Evolutionary conservation across 1,284 basidiomycete species (phyloP), one percentile per base, ranked within the genome.

Genomic region (Moniliella sp.): DNA sequence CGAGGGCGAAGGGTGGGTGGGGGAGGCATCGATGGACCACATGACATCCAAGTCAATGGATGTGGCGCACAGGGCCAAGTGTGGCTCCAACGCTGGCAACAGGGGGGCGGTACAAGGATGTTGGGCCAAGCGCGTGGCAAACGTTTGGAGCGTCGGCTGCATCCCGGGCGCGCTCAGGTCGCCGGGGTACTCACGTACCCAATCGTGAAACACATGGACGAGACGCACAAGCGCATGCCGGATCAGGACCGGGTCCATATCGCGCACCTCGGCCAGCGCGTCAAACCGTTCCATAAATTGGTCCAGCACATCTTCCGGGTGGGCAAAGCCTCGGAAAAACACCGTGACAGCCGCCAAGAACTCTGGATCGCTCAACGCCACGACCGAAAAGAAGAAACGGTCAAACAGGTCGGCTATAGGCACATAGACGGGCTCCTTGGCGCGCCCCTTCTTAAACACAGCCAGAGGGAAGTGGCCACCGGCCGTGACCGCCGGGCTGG

Each of bases 141-240:
- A 51, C 9, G 27, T 33, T 13, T 34, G 27, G 4, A 54, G 36
- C 16, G 42, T 23, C 4, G 45, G 33, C 21, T 44, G 45, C 10
- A 49, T 48, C n/a, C 47, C 42, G 0, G 50, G 43, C 2, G 34
- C 32, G 25, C 43, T 50, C 2, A 54, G 44, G 33, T 54, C 50
- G 5, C 50, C 50, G 9, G 50, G 50, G 28, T 54, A 54, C 28
- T 51, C 46, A 23, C 43, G 39, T 31, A 54, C 45, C 50, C 50
- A 54, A 13, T 51, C 49, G 21, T 44, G 43, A 0, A 54, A 40
- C 45, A 54, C 47, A 21, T 36, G 40, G 18, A 43, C 41, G 14
- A 54, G 36, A 16, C 35, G 30, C 28, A 25, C 5, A 28, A 54
- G 29, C 4, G 50, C 43, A 25, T 42, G 51, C 1, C 50, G 44